phyloP scores from a whole-genome alignment of 805 yeast genomes.

The Diddensiella transvaalensis region DNA sequence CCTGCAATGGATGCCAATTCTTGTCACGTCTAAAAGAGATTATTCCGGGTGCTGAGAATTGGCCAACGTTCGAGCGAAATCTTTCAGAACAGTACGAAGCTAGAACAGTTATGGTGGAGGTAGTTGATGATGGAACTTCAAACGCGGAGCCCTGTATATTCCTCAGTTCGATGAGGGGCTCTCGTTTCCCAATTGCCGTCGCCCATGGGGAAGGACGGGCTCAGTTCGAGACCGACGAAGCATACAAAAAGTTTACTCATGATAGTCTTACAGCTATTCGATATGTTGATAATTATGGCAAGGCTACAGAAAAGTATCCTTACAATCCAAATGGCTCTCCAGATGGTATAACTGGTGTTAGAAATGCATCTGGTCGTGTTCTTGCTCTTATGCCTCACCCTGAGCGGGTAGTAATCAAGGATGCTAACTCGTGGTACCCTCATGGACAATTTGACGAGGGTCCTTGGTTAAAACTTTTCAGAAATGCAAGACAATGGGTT shows the following conservation, averaged over 20 bases:
- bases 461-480: slow-evolving; percentile 93
- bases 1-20: slow-evolving; percentile 98
- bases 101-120: slow-evolving; percentile 84
- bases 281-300: slow-evolving; percentile 89
- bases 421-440: slow-evolving; percentile 90
- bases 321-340: slow-evolving; percentile 97
- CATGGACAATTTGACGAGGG: slow-evolving; percentile 75
- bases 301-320: slow-evolving; percentile 78
- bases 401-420: slow-evolving; percentile 85
- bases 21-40: slow-evolving; percentile 77
- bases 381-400: slow-evolving; percentile 99
- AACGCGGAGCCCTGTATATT: slow-evolving; percentile 54
- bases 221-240: slow-evolving; percentile 48
- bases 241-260: slow-evolving; percentile 47
- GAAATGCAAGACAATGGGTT: slow-evolving; percentile 93
- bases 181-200: slow-evolving; percentile 91
- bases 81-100: slow-evolving; percentile 94
- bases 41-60: slow-evolving; percentile 89
- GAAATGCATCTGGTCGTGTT: slow-evolving; percentile 89
- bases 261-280: slow-evolving; percentile 58
- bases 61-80: slow-evolving; percentile 96
- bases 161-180: slow-evolving; percentile 88
- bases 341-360: slow-evolving; percentile 87
- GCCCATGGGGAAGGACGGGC: slow-evolving; percentile 99
- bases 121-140: slow-evolving; percentile 47